Conservation (phyloP, 305 asterid species). For the Solanum hybrid region DNA sequence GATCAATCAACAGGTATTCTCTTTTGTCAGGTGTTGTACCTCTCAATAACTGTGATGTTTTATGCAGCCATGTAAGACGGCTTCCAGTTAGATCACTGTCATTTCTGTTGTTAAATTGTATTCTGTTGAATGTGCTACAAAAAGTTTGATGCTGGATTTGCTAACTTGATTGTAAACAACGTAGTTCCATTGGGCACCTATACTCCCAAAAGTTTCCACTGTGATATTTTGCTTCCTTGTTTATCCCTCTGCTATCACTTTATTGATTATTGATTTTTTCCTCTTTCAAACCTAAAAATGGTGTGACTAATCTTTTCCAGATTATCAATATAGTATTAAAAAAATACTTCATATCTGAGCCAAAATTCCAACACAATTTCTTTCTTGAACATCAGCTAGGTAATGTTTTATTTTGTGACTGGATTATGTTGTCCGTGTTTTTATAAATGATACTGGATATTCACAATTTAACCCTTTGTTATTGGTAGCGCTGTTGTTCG, state of each 20-base stretch:
- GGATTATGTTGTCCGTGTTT: background rate
- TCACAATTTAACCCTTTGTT: background rate
- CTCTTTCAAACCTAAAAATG: background rate
- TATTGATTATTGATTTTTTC: background rate
- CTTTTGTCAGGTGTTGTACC: background rate
- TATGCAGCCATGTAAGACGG: background rate
- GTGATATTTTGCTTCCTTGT: background rate
- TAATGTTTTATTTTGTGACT: background rate
- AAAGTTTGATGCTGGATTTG: background rate
- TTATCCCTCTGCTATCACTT: background rate
- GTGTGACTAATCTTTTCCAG: background rate
- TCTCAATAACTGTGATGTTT: background rate
- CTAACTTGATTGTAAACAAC: background rate
- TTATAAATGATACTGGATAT: background rate
- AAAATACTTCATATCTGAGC: background rate
- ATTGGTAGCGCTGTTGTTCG: background rate
- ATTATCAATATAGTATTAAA: background rate
- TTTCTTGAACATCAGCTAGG: background rate
- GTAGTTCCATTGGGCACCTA: background rate
- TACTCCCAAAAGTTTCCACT: background rate
- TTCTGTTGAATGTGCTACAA: background rate
- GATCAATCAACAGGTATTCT: conserved; percentile 37
- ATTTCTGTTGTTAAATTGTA: background rate
- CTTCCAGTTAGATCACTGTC: background rate
- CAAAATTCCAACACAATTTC: background rate